Percentiles rank a stretch among this genome's conserved stretches.
Conservation (phyloP, 2,329 filamentous ascomycete species). For the Daldinia eschscholtzii region DNA sequence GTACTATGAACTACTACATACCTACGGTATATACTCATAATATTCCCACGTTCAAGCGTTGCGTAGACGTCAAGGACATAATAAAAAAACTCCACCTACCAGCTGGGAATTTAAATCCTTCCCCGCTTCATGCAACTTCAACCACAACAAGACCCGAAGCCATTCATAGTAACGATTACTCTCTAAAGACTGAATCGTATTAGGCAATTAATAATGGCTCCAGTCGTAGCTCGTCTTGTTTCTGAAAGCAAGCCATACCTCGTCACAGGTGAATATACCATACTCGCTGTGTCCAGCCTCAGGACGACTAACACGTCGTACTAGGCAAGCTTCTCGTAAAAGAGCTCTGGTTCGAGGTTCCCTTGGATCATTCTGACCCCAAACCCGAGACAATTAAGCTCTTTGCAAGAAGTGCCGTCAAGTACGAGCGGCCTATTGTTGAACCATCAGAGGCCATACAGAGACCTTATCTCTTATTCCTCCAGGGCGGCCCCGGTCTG, state of each 20-base stretch:
- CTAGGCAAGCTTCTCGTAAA: conserved; percentile 80
- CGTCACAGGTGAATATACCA: conserved; percentile 50
- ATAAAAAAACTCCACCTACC: conserved; percentile 23
- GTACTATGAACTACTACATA: neutral
- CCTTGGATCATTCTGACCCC: conserved; percentile 79
- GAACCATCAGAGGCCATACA: conserved; percentile 56
- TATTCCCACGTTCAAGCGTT: neutral
- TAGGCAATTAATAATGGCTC: conserved; percentile 37
- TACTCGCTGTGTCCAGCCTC: neutral
- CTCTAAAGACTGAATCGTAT: neutral
- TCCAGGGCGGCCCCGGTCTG: conserved; percentile 89
- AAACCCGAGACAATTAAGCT: conserved; percentile 73
- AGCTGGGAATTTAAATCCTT: conserved; percentile 20
- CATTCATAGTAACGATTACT: neutral
- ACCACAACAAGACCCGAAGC: conserved; percentile 7
- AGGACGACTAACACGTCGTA: conserved; percentile 25
- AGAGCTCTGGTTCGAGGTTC: conserved; percentile 89
- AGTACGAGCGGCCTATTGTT: conserved; percentile 72
- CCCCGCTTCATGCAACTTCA: conserved; percentile 29
- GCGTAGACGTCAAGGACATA: conserved; percentile 10
- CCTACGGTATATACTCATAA: neutral
- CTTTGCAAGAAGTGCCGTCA: conserved; percentile 81
- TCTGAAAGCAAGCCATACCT: conserved; percentile 58
- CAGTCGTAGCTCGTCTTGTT: conserved; percentile 49
- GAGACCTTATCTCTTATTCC: conserved; percentile 75